phyloP scores from a whole-genome alignment of 108 stramenopile species.

The Nitzschia sp. region DNA sequence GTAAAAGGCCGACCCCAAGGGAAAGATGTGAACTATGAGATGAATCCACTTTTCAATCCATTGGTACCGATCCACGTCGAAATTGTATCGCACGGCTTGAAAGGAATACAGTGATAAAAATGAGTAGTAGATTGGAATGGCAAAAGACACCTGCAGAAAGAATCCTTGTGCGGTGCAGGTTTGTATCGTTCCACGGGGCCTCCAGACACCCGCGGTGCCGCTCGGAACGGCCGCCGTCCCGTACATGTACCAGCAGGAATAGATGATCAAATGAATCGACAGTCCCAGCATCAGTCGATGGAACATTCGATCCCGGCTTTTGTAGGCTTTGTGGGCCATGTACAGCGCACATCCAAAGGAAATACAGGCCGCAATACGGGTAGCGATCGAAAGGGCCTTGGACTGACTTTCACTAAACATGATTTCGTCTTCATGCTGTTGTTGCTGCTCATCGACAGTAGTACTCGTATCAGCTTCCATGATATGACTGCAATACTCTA shows the following conservation, averaged over 20 bases:
- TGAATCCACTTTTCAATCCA: constrained; percentile 14
- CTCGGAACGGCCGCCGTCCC: not conserved
- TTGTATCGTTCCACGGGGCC: not conserved
- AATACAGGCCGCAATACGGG: not conserved
- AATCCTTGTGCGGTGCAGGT: constrained; percentile 9
- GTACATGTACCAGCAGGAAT: not conserved
- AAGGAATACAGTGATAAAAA: constrained; percentile 6
- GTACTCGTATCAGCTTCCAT: no score
- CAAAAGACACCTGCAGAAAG: not conserved
- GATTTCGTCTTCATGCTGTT: no score
- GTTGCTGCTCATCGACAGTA: no score
- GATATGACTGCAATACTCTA: no score
- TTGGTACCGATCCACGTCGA: not conserved
- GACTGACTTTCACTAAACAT: not conserved
- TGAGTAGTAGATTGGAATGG: constrained; percentile 3
- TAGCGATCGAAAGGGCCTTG: not conserved
- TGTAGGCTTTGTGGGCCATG: not conserved
- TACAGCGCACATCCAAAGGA: constrained; percentile 1
- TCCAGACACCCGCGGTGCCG: not conserved
- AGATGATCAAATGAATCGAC: not conserved
- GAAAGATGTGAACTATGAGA: not conserved
- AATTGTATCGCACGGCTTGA: not conserved
- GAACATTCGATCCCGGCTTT: constrained; percentile 6
- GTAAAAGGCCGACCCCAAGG: constrained; percentile 8
- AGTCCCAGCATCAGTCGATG: constrained; percentile 5